Evolutionary conservation across 495 filamentous ascomycete genomes (phyloP), one percentile per base, ranked within the genome.

Genomic region (Aspergillus baeticus): DNA sequence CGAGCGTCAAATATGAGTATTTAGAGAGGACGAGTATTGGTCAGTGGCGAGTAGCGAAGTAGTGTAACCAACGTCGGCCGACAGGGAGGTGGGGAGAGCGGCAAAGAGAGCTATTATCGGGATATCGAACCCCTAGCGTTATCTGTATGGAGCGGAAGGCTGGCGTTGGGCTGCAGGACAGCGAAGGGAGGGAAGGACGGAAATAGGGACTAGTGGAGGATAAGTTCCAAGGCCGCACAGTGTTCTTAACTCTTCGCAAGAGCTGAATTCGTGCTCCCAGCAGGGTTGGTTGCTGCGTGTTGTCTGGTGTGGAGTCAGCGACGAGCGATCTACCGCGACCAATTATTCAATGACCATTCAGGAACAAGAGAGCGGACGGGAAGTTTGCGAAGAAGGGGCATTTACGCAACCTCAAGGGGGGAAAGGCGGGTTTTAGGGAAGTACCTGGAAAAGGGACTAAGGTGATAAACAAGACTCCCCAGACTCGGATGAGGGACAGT

Each of bases 311-410:
- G 59, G 64, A 67, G 61, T 58, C 56, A 51, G 56, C 54, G 57
- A 62, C 61, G 41, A 57, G 64, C 59, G 61, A 67, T 67, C 64
- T 67, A 58, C 64, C 64, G 50, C 60, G 38, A 61, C 54, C 61
- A 64, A 67, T 67, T 63, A 67, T 31, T 58, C 54, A 63, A 62
- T 48, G 50, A 58, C 58, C 58, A 62, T 63, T 63, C 54, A 58
- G 49, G 45, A 58, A 59, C 46, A 29, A 57, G 54, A 33, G 43
- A 57, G 0, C 35, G 37, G 52, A 38, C 47, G 47, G 47, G 47
- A 57, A 34, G 33, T 36, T 23, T 55, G 29, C 3, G 33, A 55
- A 13, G 36, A 54, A 57, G 60, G 57, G 55, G 51, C 39, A 54
- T 57, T 44, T 34, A 38, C 45, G 44, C 50, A 57, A 53, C 53